A percentile compares a stretch with the other conserved stretches of the same genome.
Conservation (phyloP, 1,284 basidiomycete species). For the Moesziomyces globuligerus region DNA sequence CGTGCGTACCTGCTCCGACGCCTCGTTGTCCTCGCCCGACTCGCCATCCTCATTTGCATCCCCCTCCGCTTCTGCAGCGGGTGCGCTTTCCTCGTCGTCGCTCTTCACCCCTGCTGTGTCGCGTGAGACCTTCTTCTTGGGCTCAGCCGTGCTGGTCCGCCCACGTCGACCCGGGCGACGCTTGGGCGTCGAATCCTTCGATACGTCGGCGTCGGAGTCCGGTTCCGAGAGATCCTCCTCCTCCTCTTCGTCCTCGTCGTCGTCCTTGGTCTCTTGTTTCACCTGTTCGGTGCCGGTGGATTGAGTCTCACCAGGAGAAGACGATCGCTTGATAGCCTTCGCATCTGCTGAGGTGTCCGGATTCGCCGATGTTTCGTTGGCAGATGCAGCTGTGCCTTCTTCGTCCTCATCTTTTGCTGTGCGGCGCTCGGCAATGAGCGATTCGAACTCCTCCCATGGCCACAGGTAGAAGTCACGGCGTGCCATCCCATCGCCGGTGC, state of each 20-base stretch:
- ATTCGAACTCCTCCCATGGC: slow-evolving; percentile 48
- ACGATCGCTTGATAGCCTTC: slow-evolving; percentile 15
- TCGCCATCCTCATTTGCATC: slow-evolving; percentile 35
- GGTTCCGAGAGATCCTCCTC: slow-evolving; percentile 43
- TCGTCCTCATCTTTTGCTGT: slow-evolving; percentile 23
- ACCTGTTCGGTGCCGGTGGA: not conserved
- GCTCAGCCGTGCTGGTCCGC: slow-evolving; percentile 7
- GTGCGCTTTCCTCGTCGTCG: slow-evolving; percentile 15
- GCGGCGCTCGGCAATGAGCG: slow-evolving; percentile 37
- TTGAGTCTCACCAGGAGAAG: slow-evolving; percentile 8
- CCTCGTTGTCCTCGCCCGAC: slow-evolving; percentile 54
- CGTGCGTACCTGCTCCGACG: slow-evolving; percentile 35
- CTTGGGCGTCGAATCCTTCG: slow-evolving; percentile 24
- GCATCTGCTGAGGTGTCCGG: slow-evolving; percentile 2
- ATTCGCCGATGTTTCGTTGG: not conserved
- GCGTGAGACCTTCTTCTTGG: slow-evolving; percentile 22
- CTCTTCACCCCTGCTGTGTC: slow-evolving; percentile 30
- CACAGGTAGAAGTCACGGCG: slow-evolving; percentile 46
- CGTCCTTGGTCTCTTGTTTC: slow-evolving; percentile 6
- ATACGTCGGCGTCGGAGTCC: slow-evolving; percentile 29
- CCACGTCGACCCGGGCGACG: slow-evolving; percentile 28
- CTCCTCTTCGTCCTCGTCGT: slow-evolving; percentile 9
- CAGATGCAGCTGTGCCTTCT: not conserved
- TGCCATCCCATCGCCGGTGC: slow-evolving; percentile 43
- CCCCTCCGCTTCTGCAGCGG: slow-evolving; percentile 13